phyloP scores from a whole-genome alignment of 1,284 basidiomycete species.

The Xerocomus nothofagi region DNA sequence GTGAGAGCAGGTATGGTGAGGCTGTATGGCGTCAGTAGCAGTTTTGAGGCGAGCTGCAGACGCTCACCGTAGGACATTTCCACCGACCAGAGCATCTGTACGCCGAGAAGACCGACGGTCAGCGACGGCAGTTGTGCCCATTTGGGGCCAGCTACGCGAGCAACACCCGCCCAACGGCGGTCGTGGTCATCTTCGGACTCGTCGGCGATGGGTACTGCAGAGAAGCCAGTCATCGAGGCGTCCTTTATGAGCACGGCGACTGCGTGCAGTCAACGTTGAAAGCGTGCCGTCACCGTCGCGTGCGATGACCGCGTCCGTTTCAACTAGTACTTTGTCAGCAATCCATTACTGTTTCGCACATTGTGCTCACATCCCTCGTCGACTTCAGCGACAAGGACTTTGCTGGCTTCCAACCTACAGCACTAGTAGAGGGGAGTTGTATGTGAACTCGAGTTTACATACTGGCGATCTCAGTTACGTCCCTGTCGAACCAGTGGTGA shows the following conservation, averaged over 20 bases:
- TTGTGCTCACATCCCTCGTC: too few species aligned
- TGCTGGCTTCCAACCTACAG: too few species aligned
- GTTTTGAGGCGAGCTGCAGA: conserved; percentile 1
- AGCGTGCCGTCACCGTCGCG: neutral
- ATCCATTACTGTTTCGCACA: too few species aligned
- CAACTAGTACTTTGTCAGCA: too few species aligned
- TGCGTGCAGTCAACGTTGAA: neutral
- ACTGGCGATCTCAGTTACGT: too few species aligned
- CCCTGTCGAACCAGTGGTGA: too few species aligned
- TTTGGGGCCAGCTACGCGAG: conserved; percentile 57
- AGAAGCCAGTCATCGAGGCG: conserved; percentile 47
- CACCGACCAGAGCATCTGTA: conserved; percentile 87
- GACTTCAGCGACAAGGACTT: too few species aligned
- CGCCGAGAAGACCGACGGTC: conserved; percentile 77
- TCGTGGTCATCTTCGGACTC: conserved; percentile 33
- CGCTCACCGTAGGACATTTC: conserved; percentile 85
- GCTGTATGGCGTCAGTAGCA: conserved; percentile 39
- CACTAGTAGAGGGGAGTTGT: too few species aligned
- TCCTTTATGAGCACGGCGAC: neutral
- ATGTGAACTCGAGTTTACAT: too few species aligned
- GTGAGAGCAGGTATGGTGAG: conserved; percentile 90
- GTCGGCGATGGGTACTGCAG: conserved; percentile 41
- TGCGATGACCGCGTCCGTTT: too few species aligned
- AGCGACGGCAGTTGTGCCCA: conserved; percentile 70
- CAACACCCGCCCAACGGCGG: conserved; percentile 52